phyloP scores from a whole-genome alignment of 2,329 filamentous ascomycete species.

The Byssothecium circinans region DNA sequence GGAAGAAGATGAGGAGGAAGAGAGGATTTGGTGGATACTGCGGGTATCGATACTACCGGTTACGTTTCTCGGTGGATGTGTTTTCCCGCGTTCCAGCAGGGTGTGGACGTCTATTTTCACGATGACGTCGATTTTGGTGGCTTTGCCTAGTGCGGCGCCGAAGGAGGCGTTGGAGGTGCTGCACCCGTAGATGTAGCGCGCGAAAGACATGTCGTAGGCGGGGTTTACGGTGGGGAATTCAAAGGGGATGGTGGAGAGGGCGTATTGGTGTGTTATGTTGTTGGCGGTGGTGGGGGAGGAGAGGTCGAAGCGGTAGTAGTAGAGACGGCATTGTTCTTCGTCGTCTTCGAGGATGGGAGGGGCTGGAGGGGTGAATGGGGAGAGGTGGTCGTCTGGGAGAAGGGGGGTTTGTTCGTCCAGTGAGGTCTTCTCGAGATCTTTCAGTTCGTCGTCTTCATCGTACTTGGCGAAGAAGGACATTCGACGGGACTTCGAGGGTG shows the following conservation, averaged over 20 bases:
- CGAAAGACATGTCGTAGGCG: constrained; percentile 57
- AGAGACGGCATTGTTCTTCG: constrained; percentile 68
- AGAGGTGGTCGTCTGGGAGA: constrained; percentile 1
- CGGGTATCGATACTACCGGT: constrained; percentile 66
- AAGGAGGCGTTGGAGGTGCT: constrained; percentile 61
- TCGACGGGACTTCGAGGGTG: constrained; percentile 14
- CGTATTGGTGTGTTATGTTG: constrained; percentile 63
- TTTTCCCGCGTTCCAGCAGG: constrained; percentile 58
- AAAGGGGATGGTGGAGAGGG: constrained; percentile 65
- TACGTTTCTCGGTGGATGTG: constrained; percentile 51
- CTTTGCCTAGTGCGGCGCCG: constrained; percentile 62
- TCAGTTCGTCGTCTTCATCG: constrained; percentile 34
- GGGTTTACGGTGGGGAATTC: constrained; percentile 67
- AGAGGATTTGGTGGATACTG: constrained; percentile 56
- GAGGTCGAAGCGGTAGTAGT: constrained; percentile 67
- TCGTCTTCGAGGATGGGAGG: constrained; percentile 46
- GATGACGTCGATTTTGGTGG: constrained; percentile 67
- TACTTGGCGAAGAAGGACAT: constrained; percentile 54
- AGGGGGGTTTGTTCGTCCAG: neutral
- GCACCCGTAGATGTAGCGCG: constrained; percentile 68
- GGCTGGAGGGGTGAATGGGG: constrained; percentile 13
- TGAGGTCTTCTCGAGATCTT: constrained; percentile 28
- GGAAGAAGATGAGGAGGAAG: constrained; percentile 19
- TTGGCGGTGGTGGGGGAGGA: constrained; percentile 27
- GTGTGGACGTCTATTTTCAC: constrained; percentile 62